Conservation (phyloP, 768 basidiomycete species). For the Phaffia tasmanica region DNA sequence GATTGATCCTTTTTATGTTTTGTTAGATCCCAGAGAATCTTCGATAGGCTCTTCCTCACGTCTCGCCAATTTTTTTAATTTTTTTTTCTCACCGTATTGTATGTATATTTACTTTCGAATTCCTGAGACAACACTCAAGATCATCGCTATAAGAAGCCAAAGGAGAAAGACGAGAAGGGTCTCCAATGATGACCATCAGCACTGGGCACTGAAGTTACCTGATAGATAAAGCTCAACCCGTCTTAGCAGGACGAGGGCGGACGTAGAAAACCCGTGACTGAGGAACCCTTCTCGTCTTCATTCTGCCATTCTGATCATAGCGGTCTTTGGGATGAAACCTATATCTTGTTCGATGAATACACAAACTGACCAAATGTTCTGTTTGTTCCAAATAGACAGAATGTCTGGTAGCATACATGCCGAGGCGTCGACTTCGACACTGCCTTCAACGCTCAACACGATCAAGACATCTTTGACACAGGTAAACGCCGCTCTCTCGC, state of each 20-base stretch:
- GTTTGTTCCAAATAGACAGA: too few species aligned
- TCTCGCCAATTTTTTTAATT: too few species aligned
- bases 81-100: too few species aligned
- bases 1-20: neutral
- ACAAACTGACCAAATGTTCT: too few species aligned
- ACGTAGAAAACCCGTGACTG: constrained; percentile 23
- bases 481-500: constrained; percentile 19
- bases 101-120: too few species aligned
- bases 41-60: too few species aligned
- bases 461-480: constrained; percentile 18
- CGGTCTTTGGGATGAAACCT: neutral
- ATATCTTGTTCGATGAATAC: too few species aligned
- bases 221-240: constrained; percentile 25
- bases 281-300: constrained; percentile 4
- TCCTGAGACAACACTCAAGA: too few species aligned
- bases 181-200: constrained; percentile 26
- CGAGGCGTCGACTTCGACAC: neutral
- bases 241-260: constrained; percentile 13
- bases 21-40: too few species aligned
- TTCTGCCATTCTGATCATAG: neutral
- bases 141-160: too few species aligned
- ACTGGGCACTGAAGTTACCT: constrained; percentile 26
- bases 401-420: too few species aligned
- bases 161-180: neutral
- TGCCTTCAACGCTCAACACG: constrained; percentile 12